These are phyloP conservation scores for Aureobasidium subglaciale DNA, from an alignment of 2,329 filamentous ascomycete genomes.

Conservation along the genomic window DNA sequence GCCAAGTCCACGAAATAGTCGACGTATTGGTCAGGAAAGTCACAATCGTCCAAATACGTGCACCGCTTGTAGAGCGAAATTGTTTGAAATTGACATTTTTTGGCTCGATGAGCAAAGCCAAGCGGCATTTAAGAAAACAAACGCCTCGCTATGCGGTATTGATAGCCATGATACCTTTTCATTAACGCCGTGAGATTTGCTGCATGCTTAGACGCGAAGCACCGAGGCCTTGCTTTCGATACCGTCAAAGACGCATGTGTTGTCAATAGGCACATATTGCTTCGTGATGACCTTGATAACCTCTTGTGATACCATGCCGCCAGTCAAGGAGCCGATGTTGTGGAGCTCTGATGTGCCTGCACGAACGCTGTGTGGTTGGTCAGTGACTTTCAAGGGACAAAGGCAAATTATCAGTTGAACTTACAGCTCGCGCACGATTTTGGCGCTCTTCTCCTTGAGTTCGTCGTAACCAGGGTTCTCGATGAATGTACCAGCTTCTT, in stretches of 20 bases:
- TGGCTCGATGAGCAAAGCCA: too few species aligned
- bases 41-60: too few species aligned
- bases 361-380: slow-evolving; percentile 46
- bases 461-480: slow-evolving; percentile 37
- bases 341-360: slow-evolving; percentile 81
- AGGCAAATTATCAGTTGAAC: slow-evolving; percentile 19
- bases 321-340: slow-evolving; percentile 80
- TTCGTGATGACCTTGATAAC: slow-evolving; percentile 80
- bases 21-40: too few species aligned
- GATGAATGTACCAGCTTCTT: slow-evolving; percentile 33
- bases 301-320: slow-evolving; percentile 94
- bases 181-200: background rate
- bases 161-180: background rate
- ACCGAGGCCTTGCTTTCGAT: slow-evolving; percentile 50
- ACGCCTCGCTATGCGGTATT: slow-evolving; percentile 10
- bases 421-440: slow-evolving; percentile 39
- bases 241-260: slow-evolving; percentile 57
- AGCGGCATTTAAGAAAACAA: too few species aligned
- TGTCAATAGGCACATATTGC: slow-evolving; percentile 59
- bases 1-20: too few species aligned
- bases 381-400: background rate
- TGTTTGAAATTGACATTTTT: too few species aligned
- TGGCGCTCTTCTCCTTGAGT: slow-evolving; percentile 29
- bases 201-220: slow-evolving; percentile 24
- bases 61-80: too few species aligned